Base-by-base conservation (phyloP, 257 asterid species). In the Asclepias syriaca region DNA sequence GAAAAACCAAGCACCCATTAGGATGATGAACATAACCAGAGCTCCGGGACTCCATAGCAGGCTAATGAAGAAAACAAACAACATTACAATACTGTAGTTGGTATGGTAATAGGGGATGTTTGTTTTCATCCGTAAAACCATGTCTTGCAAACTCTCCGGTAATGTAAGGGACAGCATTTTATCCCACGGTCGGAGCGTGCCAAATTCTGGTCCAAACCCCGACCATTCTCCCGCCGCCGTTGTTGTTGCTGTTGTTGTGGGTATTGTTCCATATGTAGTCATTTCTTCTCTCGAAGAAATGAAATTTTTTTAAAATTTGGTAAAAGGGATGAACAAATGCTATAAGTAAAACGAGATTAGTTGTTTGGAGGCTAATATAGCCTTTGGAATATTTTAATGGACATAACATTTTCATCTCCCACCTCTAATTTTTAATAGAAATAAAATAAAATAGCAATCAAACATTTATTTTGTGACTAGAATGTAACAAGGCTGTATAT, bases 101-200 rank as follows among this genome's bases (percentile, higher is more conserved):
- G 73, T 80, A 58, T 65, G 84, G 83, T 82, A 84, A 75, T 86
- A 76, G 22, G 85, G 24, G 7, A 67, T 8, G 78, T 82, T 86
- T 5, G 76, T 61, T 16, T 56, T 77, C 73, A 82, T 24, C 16
- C 87, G 87, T 3, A 65, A 73, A 40, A 82, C n/a, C 40, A 83
- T 69, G 22, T 49, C 77, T 15, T 45, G 32, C 71, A 80, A 58
- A 79, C 76, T 65, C 12, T 69, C 73, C 1, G 90, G 88, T 3
- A 67, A 1, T 0, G 88, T 80, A 9, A 79, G 68, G 21, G 82
- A 75, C 12, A 54, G 0, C 81, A 87, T 79, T 45, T 80, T 77
- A 18, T 70, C 72, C 93, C 90, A 87, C 18, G 85, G 85, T 2
- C 88, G 83, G 2, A 77, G 78, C 70, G 43, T 68, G 13, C 85